Evolutionary conservation across 805 yeast species (phyloP).

Genomic region (Wickerhamomyces alni): DNA sequence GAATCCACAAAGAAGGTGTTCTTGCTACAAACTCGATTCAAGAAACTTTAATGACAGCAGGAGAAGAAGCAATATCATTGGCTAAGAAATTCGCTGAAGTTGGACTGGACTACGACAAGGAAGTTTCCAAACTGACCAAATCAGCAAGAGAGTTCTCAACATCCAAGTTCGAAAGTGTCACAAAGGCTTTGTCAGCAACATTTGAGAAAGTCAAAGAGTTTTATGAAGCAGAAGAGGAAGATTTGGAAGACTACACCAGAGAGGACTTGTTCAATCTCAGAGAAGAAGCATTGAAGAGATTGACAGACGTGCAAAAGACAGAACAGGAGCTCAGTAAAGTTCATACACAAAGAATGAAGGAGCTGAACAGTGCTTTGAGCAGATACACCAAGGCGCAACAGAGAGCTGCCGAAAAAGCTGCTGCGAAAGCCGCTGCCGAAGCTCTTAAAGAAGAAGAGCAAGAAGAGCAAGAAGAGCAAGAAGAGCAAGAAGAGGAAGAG

Average conservation of each 20-base stretch:
- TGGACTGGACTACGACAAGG: slow-evolving; percentile 47
- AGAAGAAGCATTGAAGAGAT: slow-evolving; percentile 19
- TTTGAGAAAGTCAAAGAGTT: slow-evolving; percentile 24
- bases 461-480: neutral
- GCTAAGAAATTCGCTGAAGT: slow-evolving; percentile 37
- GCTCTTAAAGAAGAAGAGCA: slow-evolving; percentile 6
- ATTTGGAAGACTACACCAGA: slow-evolving; percentile 16
- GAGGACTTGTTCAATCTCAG: slow-evolving; percentile 28
- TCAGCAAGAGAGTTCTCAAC: slow-evolving; percentile 22
- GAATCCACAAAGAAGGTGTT: slow-evolving; percentile 37
- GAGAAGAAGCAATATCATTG: slow-evolving; percentile 37
- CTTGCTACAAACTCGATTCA: slow-evolving; percentile 36
- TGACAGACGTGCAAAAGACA: slow-evolving; percentile 12
- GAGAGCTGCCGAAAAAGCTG: slow-evolving; percentile 13
- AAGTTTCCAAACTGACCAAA: slow-evolving; percentile 38
- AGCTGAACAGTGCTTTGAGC: slow-evolving; percentile 14
- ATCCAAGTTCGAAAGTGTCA: slow-evolving; percentile 22
- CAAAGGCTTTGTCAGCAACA: slow-evolving; percentile 22
- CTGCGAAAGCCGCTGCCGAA: neutral
- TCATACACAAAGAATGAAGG: slow-evolving; percentile 26
- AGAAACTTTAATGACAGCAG: slow-evolving; percentile 36
- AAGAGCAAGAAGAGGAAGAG: neutral
- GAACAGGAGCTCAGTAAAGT: slow-evolving; percentile 14
- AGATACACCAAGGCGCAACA: slow-evolving; percentile 13
- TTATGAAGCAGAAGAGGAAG: slow-evolving; percentile 14